phyloP scores from a whole-genome alignment of 306 rosid genomes.

The Delonix regia region DNA sequence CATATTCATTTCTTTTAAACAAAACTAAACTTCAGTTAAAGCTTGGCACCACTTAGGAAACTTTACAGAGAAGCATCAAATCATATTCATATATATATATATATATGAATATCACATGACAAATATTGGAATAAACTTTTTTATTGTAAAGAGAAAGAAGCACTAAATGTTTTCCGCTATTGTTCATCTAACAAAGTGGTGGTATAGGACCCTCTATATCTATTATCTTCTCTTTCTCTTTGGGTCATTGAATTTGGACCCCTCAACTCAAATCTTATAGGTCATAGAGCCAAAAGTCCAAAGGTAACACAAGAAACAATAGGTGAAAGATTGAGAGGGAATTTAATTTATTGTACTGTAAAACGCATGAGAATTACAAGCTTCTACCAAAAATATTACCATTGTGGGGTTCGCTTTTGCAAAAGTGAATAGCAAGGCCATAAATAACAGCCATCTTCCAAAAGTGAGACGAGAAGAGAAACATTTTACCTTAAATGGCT shows the following conservation, averaged over 20 bases:
- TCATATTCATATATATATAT: too few species aligned
- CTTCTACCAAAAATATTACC: neutral
- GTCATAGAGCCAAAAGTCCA: neutral
- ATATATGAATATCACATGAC: neutral
- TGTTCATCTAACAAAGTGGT: conserved; percentile 29
- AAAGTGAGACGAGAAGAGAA: neutral
- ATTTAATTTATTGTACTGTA: neutral
- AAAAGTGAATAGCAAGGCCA: neutral
- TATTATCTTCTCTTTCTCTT: neutral
- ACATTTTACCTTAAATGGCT: neutral
- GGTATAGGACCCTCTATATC: conserved; percentile 17
- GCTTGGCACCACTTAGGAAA: neutral
- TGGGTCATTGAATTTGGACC: conserved; percentile 30
- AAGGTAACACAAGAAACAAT: neutral
- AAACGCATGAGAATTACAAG: neutral
- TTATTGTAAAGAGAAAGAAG: neutral
- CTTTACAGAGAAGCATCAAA: conserved; percentile 18
- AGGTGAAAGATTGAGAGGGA: neutral
- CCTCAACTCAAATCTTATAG: conserved; percentile 15
- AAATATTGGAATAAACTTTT: conserved; percentile 9
- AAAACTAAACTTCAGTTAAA: neutral
- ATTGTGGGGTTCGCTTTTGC: neutral
- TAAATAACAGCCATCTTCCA: neutral
- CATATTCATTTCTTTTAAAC: too few species aligned
- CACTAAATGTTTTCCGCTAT: conserved; percentile 11